Evolutionary conservation across 2,329 filamentous ascomycete species (phyloP).

Genomic region (Didymosphaeria variabile): DNA sequence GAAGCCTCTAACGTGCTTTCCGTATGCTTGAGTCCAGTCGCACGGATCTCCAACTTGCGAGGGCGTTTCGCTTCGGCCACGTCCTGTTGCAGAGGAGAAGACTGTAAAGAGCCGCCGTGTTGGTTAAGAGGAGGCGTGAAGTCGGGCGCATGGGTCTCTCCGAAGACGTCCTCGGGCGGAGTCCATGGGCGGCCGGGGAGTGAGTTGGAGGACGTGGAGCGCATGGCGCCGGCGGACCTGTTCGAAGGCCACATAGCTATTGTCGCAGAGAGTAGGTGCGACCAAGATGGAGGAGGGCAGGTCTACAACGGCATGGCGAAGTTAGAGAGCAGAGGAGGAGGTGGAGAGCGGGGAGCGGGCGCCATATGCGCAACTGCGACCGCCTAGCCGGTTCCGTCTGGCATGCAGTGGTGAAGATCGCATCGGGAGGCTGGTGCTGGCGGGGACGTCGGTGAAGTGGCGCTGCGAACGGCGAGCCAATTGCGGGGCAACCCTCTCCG

Average conservation of each 20-base stretch:
- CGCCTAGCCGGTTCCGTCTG: not conserved
- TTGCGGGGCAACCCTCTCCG: conserved; percentile 1
- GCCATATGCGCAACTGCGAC: not conserved
- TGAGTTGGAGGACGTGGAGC: conserved; percentile 29
- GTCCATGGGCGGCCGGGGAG: conserved; percentile 36
- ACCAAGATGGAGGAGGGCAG: not conserved
- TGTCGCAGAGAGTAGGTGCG: conserved; percentile 17
- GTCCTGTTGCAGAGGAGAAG: conserved; percentile 14
- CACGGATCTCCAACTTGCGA: conserved; percentile 26
- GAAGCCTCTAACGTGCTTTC: not conserved
- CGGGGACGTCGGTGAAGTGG: conserved; percentile 2
- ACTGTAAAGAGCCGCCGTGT: conserved; percentile 25
- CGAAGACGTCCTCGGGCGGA: conserved; percentile 41
- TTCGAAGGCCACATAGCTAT: conserved; percentile 25
- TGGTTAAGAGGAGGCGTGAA: conserved; percentile 11
- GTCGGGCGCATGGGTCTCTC: conserved; percentile 27
- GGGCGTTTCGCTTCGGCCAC: conserved; percentile 20
- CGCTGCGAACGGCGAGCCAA: not conserved
- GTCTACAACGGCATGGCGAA: conserved; percentile 11
- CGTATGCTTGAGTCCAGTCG: conserved; percentile 19
- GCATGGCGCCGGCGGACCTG: conserved; percentile 29
- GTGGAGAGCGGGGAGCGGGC: not conserved
- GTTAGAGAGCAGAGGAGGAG: not conserved
- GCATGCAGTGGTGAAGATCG: not conserved
- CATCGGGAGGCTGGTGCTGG: not conserved